These are phyloP conservation scores for Beauveria sp. DNA, from an alignment of 2,329 filamentous ascomycete genomes.

Conservation along the genomic window DNA sequence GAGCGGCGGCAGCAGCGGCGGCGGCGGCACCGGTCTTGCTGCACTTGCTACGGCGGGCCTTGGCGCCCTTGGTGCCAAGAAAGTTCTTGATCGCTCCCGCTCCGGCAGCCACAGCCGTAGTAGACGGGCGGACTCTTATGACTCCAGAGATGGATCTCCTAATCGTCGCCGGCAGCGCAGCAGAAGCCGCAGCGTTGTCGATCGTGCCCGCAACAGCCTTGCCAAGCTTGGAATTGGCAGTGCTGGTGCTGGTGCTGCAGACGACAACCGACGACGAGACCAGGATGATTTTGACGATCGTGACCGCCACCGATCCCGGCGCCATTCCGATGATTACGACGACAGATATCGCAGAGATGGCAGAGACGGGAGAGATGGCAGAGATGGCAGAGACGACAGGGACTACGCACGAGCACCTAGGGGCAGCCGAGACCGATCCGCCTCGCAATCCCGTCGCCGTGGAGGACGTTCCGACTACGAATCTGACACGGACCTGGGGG, in stretches of 20 bases:
- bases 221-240: constrained; percentile 54
- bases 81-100: constrained; percentile 40
- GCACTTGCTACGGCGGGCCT: constrained; percentile 56
- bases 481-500: constrained; percentile 48
- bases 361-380: constrained; percentile 26
- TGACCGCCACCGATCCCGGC: constrained; percentile 26
- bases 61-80: constrained; percentile 55
- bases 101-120: constrained; percentile 49
- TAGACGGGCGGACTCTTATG: constrained; percentile 40
- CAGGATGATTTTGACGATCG: constrained; percentile 39
- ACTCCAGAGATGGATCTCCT: constrained; percentile 35
- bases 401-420: constrained; percentile 26
- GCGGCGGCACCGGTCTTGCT: constrained; percentile 43
- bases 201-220: constrained; percentile 51
- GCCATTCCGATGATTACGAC: constrained; percentile 37
- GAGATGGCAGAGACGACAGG: constrained; percentile 26
- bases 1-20: constrained; percentile 32
- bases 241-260: constrained; percentile 30
- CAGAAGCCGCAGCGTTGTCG: constrained; percentile 59
- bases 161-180: constrained; percentile 38
- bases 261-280: constrained; percentile 32
- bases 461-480: constrained; percentile 34
- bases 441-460: constrained; percentile 3
- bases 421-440: neutral
- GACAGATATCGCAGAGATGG: constrained; percentile 27